Conservation (phyloP, 306 rosid species). For the Herpetospermum pedunculosum region DNA sequence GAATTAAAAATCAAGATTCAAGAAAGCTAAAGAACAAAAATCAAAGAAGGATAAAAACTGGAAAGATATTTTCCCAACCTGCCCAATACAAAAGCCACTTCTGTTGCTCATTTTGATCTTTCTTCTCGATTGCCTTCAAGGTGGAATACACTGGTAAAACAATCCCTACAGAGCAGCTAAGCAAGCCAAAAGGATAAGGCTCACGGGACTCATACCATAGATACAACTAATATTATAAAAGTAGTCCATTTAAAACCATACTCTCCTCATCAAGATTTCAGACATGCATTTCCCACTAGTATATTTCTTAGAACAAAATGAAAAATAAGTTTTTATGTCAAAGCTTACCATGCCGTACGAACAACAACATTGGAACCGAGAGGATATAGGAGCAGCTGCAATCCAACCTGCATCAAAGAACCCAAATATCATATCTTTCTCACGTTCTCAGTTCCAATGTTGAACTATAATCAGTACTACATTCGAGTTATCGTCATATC, state of each 20-base stretch:
- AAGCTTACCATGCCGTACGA: constrained; percentile 76
- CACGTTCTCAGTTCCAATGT: not conserved
- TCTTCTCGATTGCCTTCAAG: constrained; percentile 76
- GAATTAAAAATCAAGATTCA: not conserved
- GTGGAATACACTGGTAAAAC: constrained; percentile 85
- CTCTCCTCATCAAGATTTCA: not conserved
- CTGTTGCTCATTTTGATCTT: constrained; percentile 54
- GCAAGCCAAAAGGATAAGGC: constrained; percentile 9
- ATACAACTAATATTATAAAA: not conserved
- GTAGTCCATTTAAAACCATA: not conserved
- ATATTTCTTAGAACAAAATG: not conserved
- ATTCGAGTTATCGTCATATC: not conserved
- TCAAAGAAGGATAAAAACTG: not conserved
- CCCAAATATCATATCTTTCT: not conserved
- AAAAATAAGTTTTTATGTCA: not conserved
- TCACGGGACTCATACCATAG: not conserved
- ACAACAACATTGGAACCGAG: constrained; percentile 60
- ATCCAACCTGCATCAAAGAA: constrained; percentile 51
- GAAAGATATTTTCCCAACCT: constrained; percentile 25
- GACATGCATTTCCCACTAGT: not conserved
- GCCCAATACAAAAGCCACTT: constrained; percentile 91
- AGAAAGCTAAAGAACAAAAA: not conserved
- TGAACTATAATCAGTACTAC: not conserved
- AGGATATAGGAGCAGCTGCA: constrained; percentile 74
- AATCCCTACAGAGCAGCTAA: constrained; percentile 78